Evolutionary conservation across 2,329 filamentous ascomycete genomes (phyloP).

Genomic region (Aureobasidium zeae): DNA sequence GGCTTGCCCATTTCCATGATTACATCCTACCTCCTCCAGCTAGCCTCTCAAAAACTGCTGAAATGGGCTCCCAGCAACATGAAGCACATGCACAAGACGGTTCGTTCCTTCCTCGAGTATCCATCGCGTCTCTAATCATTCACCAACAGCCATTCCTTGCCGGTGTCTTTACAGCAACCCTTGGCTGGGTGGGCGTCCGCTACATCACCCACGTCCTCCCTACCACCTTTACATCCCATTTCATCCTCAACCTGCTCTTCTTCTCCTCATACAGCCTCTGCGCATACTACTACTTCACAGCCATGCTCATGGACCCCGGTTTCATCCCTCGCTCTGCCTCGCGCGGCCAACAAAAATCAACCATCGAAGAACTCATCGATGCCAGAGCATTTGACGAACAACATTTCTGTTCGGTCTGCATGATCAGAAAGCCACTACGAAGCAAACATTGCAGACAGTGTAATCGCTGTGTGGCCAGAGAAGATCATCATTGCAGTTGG

Average conservation of each 20-base stretch:
- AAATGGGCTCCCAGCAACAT: constrained; percentile 80
- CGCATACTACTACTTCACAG: constrained; percentile 75
- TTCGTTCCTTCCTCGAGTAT: constrained; percentile 38
- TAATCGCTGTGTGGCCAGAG: constrained; percentile 84
- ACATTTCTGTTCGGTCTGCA: constrained; percentile 89
- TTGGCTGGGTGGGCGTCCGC: constrained; percentile 70
- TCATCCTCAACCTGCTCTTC: constrained; percentile 74
- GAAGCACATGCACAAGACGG: constrained; percentile 81
- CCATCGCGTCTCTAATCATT: no score
- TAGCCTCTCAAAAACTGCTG: constrained; percentile 65
- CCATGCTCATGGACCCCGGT: constrained; percentile 83
- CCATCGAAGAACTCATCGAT: constrained; percentile 77
- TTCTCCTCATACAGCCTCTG: constrained; percentile 54
- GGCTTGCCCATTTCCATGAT: constrained; percentile 63
- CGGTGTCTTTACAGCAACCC: constrained; percentile 79
- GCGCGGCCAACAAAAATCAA: constrained; percentile 78
- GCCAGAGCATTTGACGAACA: constrained; percentile 86
- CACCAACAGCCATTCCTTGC: constrained; percentile 68
- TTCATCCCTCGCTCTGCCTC: constrained; percentile 86
- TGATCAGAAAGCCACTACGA: constrained; percentile 83
- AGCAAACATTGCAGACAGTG: constrained; percentile 95
- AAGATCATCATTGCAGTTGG: constrained; percentile 98
- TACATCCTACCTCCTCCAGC: constrained; percentile 63
- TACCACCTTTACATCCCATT: constrained; percentile 53
- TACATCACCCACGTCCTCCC: constrained; percentile 66